Evolutionary conservation across 1,284 basidiomycete species (phyloP).

Genomic region (Hypsizygus ulmarius): DNA sequence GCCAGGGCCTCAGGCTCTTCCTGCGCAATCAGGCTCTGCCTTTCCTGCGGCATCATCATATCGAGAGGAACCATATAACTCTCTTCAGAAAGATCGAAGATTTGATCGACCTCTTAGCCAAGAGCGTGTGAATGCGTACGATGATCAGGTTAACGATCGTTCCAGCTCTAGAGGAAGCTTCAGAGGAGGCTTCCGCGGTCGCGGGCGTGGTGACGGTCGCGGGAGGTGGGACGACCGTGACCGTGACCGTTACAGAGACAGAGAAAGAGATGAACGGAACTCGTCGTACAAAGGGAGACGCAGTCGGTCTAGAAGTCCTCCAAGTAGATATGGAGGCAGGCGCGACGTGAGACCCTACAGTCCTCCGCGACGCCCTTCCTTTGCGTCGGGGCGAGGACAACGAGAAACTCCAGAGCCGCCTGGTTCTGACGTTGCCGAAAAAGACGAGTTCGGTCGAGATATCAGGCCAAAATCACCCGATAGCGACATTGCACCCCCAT

Average conservation of each 20-base stretch:
- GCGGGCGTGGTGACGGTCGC: conserved; percentile 43
- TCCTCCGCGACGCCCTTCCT: conserved; percentile 47
- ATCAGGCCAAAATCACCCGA: conserved; percentile 53
- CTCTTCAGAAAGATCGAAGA: conserved; percentile 42
- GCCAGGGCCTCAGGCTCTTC: conserved; percentile 22
- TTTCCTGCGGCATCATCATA: conserved; percentile 26
- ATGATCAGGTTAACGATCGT: conserved; percentile 44
- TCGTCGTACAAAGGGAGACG: conserved; percentile 41
- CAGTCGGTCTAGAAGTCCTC: conserved; percentile 72
- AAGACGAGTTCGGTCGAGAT: conserved; percentile 82
- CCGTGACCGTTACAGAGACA: conserved; percentile 41
- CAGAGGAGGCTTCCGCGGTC: conserved; percentile 46
- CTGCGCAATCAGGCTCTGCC: conserved; percentile 30
- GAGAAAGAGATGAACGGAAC: conserved; percentile 43
- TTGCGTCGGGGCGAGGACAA: conserved; percentile 24
- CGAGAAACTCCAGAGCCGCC: conserved; percentile 21
- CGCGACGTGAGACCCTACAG: conserved; percentile 54
- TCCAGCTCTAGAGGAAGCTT: conserved; percentile 38
- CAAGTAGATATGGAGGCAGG: conserved; percentile 47
- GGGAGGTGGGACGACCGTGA: conserved; percentile 52
- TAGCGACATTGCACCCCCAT: conserved; percentile 28
- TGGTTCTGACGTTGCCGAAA: conserved; percentile 38
- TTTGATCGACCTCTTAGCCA: conserved; percentile 47
- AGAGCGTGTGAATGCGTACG: conserved; percentile 47
- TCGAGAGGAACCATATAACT: conserved; percentile 44